These are phyloP conservation scores for Trichosphaerium sp. DNA, from an alignment of 78 protist species.

Conservation along the genomic window DNA sequence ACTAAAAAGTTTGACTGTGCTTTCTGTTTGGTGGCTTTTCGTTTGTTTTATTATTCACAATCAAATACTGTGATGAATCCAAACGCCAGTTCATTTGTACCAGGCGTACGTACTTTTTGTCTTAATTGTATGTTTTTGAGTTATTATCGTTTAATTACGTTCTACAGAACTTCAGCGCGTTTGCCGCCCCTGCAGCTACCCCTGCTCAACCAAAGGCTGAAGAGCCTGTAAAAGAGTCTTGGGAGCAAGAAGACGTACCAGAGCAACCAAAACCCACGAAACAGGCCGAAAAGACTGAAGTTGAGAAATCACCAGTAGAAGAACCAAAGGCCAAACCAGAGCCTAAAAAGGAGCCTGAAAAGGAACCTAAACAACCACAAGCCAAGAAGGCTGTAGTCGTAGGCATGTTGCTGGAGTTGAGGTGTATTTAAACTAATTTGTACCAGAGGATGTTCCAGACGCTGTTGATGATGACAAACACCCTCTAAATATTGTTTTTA, in stretches of 20 bases:
- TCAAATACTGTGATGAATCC: background rate
- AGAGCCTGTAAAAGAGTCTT: background rate
- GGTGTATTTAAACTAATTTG: too few relatives aligned
- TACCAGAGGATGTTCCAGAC: background rate
- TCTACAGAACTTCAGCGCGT: too few relatives aligned
- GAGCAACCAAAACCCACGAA: background rate
- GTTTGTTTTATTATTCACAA: background rate
- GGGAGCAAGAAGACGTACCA: background rate
- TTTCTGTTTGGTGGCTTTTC: too few relatives aligned
- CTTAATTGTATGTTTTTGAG: background rate
- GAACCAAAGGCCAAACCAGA: background rate
- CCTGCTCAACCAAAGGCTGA: background rate
- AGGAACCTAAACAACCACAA: background rate
- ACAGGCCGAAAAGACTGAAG: background rate
- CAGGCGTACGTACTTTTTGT: background rate
- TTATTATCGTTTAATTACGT: too few relatives aligned
- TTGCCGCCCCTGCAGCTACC: background rate
- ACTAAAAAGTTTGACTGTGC: too few relatives aligned
- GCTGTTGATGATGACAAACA: conserved; percentile 45
- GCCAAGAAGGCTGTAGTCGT: background rate
- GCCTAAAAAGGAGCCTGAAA: background rate
- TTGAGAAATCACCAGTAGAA: background rate
- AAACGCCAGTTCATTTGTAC: conserved; percentile 1
- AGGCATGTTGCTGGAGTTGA: background rate
- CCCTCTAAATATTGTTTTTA: conserved; percentile 80